A percentile compares a stretch with the other conserved stretches of the same genome.
These are phyloP conservation scores for Pythium myriotylum DNA, from an alignment of 352 stramenopile species.

Conservation along the genomic window DNA sequence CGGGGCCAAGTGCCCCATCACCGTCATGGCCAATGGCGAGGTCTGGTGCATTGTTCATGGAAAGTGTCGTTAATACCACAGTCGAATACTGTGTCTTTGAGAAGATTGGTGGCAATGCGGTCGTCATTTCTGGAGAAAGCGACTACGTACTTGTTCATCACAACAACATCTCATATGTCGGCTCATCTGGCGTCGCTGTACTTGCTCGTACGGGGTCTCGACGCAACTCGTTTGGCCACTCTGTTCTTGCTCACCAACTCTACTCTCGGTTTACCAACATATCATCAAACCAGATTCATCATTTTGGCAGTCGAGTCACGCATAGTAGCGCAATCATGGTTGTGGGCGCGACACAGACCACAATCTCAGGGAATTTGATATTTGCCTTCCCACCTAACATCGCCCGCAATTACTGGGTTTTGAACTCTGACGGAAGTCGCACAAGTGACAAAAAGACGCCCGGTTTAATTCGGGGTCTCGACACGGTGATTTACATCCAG, in stretches of 20 bases:
- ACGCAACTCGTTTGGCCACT: slow-evolving; percentile 39
- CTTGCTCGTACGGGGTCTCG: slow-evolving; percentile 36
- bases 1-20: slow-evolving; percentile 39
- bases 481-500: slow-evolving; percentile 34
- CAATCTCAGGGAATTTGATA: slow-evolving; percentile 59
- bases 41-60: slow-evolving; percentile 62
- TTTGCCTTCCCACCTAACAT: slow-evolving; percentile 40
- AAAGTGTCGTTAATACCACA: slow-evolving; percentile 49
- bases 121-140: slow-evolving; percentile 66
- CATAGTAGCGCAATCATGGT: slow-evolving; percentile 64
- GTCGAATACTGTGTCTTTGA: slow-evolving; percentile 67
- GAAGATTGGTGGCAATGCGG: slow-evolving; percentile 72
- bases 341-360: slow-evolving; percentile 49
- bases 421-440: slow-evolving; percentile 46
- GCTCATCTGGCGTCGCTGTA: slow-evolving; percentile 51
- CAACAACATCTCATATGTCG: slow-evolving; percentile 77
- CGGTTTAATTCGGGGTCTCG: slow-evolving; percentile 15
- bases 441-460: not conserved
- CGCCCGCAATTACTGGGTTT: slow-evolving; percentile 38
- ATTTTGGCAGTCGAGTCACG: slow-evolving; percentile 51
- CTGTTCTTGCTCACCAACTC: slow-evolving; percentile 46
- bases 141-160: slow-evolving; percentile 49
- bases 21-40: slow-evolving; percentile 60
- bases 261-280: slow-evolving; percentile 47
- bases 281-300: slow-evolving; percentile 78